Evolutionary conservation across 2,329 filamentous ascomycete genomes (phyloP).

Genomic region (Fusarium staphyleae): DNA sequence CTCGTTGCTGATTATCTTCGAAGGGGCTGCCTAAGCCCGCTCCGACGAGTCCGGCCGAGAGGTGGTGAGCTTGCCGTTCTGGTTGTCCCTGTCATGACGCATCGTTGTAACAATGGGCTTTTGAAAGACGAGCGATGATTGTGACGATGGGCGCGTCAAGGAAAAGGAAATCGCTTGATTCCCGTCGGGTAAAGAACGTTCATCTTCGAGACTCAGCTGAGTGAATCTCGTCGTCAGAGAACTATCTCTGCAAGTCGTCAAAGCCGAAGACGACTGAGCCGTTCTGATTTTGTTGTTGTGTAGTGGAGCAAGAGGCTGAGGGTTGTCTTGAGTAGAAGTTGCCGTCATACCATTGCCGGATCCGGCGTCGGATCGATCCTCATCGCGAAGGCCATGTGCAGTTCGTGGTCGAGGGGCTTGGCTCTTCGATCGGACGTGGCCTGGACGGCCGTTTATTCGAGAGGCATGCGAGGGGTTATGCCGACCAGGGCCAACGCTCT

Average conservation of each 20-base stretch:
- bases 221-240: constrained; percentile 51
- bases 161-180: constrained; percentile 58
- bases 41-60: constrained; percentile 29
- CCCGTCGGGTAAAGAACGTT: constrained; percentile 37
- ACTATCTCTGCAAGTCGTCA: constrained; percentile 51
- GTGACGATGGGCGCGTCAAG: constrained; percentile 32
- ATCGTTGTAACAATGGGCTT: constrained; percentile 42
- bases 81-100: constrained; percentile 37
- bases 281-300: constrained; percentile 39
- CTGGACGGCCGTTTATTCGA: constrained; percentile 55
- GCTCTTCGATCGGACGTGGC: constrained; percentile 54
- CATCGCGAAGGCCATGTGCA: constrained; percentile 51
- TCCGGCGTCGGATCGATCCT: constrained; percentile 49
- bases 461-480: constrained; percentile 58
- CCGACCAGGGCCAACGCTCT: constrained; percentile 64
- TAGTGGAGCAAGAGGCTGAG: constrained; percentile 25
- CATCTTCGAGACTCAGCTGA: constrained; percentile 50
- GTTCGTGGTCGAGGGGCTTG: constrained; percentile 49
- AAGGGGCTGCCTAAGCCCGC: constrained; percentile 45
- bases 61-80: constrained; percentile 18
- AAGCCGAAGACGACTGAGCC: constrained; percentile 39
- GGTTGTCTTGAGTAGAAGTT: constrained; percentile 17
- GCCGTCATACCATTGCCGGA: constrained; percentile 48
- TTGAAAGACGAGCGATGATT: constrained; percentile 35
- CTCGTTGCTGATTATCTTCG: constrained; percentile 45